These are phyloP conservation scores for Trichoderma endophyticum DNA, from an alignment of 2,329 filamentous ascomycete species.

Conservation along the genomic window DNA sequence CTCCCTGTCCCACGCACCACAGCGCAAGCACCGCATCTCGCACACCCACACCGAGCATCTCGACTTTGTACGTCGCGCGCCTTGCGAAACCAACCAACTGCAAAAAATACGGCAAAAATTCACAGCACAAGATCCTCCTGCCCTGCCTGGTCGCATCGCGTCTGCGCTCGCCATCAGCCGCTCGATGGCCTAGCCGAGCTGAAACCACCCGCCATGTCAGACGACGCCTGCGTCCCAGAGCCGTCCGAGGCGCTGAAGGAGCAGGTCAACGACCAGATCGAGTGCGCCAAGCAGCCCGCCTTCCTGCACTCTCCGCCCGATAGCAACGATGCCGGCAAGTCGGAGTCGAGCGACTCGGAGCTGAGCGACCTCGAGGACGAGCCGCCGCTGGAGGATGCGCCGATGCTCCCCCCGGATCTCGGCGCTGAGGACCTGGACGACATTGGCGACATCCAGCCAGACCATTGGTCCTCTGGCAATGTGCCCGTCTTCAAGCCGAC, in stretches of 20 bases:
- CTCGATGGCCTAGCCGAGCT: slow-evolving; percentile 37
- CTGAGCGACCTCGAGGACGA: slow-evolving; percentile 63
- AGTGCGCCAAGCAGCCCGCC: slow-evolving; percentile 39
- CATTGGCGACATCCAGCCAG: slow-evolving; percentile 75
- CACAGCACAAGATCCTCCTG: not conserved
- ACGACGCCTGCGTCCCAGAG: slow-evolving; percentile 50
- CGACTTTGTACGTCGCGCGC: slow-evolving; percentile 11
- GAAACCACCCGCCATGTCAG: slow-evolving; percentile 49
- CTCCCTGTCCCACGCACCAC: slow-evolving; percentile 21
- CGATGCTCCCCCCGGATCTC: slow-evolving; percentile 20
- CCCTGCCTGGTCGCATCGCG: slow-evolving; percentile 16
- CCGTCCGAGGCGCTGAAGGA: slow-evolving; percentile 28
- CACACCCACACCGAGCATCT: slow-evolving; percentile 20
- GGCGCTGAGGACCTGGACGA: slow-evolving; percentile 46
- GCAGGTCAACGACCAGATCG: slow-evolving; percentile 29
- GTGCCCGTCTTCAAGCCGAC: slow-evolving; percentile 94
- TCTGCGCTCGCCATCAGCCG: slow-evolving; percentile 19
- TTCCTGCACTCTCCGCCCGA: slow-evolving; percentile 63
- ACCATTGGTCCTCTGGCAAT: slow-evolving; percentile 87
- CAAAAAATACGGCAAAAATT: not conserved
- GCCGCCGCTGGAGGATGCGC: slow-evolving; percentile 38
- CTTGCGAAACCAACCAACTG: not conserved
- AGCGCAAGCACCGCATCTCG: slow-evolving; percentile 15
- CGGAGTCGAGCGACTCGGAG: slow-evolving; percentile 62
- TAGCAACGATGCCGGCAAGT: slow-evolving; percentile 58